phyloP scores from a whole-genome alignment of 139 green algal species.

The Mesotaenium endlicherianum region DNA sequence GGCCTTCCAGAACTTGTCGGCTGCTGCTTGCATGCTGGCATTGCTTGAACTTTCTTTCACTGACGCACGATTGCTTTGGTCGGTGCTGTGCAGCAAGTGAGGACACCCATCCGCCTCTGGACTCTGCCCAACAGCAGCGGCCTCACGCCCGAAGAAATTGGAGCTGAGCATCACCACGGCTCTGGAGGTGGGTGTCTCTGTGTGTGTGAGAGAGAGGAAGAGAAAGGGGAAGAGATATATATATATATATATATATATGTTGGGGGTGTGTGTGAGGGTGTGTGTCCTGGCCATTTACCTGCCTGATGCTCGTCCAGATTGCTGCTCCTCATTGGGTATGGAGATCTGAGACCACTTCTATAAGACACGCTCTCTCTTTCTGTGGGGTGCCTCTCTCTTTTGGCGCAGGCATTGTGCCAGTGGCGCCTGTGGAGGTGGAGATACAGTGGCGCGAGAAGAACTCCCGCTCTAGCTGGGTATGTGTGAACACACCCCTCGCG shows the following conservation, averaged over 20 bases:
- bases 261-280: too few species aligned
- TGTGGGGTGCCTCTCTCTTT: too few species aligned
- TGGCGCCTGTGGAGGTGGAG: conserved; percentile 14
- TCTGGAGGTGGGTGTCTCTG: conserved; percentile 7
- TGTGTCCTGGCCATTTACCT: too few species aligned
- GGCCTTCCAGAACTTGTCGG: not conserved
- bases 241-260: too few species aligned
- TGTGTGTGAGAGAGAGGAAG: not conserved
- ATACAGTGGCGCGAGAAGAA: conserved; percentile 40
- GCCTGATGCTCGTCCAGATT: too few species aligned
- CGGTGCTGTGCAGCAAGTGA: conserved; percentile 26
- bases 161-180: conserved; percentile 28
- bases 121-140: conserved; percentile 25
- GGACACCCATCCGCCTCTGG: conserved; percentile 31
- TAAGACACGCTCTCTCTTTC: too few species aligned
- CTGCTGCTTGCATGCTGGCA: not conserved
- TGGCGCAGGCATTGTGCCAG: conserved; percentile 33
- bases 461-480: not conserved
- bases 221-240: not conserved
- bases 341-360: too few species aligned
- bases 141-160: conserved; percentile 28
- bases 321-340: too few species aligned
- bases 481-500: too few species aligned
- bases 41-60: not conserved
- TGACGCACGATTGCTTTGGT: too few species aligned